A percentile compares a stretch with the other conserved stretches of the same genome.
Evolutionary conservation across 805 yeast genomes (phyloP).

Genomic region (Saccharomycopsis javanensis): DNA sequence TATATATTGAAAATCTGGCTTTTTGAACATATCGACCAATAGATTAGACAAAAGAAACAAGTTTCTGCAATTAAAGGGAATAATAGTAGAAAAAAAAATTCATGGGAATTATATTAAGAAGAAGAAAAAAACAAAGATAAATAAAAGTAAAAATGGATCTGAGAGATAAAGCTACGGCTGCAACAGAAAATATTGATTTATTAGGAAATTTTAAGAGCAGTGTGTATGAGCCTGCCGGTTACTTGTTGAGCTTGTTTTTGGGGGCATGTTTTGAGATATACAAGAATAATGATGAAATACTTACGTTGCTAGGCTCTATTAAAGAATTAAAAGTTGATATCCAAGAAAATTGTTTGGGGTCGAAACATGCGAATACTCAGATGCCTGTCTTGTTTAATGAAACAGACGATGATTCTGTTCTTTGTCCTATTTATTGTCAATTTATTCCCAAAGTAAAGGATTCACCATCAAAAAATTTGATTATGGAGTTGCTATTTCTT

Average conservation of each 20-base stretch:
- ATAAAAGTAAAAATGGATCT: background rate
- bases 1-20: no score
- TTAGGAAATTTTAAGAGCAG: background rate
- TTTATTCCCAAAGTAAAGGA: slow-evolving; percentile 6
- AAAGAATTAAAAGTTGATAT: background rate
- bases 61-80: no score
- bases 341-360: background rate
- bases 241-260: background rate
- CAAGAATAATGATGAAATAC: background rate
- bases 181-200: background rate
- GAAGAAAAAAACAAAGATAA: background rate
- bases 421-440: background rate
- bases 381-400: background rate
- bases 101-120: background rate
- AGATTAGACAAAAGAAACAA: no score
- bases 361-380: background rate
- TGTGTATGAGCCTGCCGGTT: background rate
- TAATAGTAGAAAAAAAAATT: no score
- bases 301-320: background rate
- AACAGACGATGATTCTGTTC: background rate
- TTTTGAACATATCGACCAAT: no score
- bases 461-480: slow-evolving; percentile 12
- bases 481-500: slow-evolving; percentile 14
- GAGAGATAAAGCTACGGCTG: background rate
- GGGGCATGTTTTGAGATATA: background rate